Evolutionary conservation across 2,329 filamentous ascomycete genomes (phyloP).

Genomic region (Trichoderma sp.): DNA sequence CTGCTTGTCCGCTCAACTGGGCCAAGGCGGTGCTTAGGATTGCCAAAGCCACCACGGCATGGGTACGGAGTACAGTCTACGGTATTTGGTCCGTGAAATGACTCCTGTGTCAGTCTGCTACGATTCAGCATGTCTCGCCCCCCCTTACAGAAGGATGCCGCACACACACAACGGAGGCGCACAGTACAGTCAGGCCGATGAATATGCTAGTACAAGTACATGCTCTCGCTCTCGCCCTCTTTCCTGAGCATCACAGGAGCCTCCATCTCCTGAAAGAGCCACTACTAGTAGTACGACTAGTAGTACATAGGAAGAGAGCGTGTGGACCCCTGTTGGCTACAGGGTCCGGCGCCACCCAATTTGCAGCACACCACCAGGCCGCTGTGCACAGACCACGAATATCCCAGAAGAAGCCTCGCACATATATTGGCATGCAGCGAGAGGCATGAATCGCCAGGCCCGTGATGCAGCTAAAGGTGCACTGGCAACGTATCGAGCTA

Average conservation of each 20-base stretch:
- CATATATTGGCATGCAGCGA: slow-evolving; percentile 19
- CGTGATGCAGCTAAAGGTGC: slow-evolving; percentile 18
- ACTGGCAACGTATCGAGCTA: slow-evolving; percentile 10
- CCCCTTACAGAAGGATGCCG: not conserved
- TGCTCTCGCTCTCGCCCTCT: not conserved
- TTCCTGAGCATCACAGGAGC: slow-evolving; percentile 7
- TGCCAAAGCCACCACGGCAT: not conserved
- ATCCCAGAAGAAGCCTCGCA: slow-evolving; percentile 19
- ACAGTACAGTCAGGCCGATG: not conserved
- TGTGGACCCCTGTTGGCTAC: slow-evolving; percentile 16
- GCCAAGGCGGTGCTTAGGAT: not conserved
- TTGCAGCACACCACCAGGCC: slow-evolving; percentile 16
- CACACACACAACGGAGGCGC: not conserved
- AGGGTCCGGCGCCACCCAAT: slow-evolving; percentile 21
- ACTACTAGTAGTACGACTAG: not conserved
- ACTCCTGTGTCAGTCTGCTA: not conserved
- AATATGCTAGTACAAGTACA: not conserved
- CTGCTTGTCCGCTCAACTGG: not conserved
- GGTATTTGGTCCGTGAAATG: not conserved
- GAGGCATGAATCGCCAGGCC: slow-evolving; percentile 21
- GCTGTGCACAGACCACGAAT: slow-evolving; percentile 17
- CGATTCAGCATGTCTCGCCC: not conserved
- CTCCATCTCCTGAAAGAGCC: slow-evolving; percentile 13
- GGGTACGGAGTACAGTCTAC: not conserved
- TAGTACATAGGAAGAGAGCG: not conserved